These are phyloP conservation scores for Blastobotrys terrestris DNA, from an alignment of 805 yeast species.

Conservation along the genomic window DNA sequence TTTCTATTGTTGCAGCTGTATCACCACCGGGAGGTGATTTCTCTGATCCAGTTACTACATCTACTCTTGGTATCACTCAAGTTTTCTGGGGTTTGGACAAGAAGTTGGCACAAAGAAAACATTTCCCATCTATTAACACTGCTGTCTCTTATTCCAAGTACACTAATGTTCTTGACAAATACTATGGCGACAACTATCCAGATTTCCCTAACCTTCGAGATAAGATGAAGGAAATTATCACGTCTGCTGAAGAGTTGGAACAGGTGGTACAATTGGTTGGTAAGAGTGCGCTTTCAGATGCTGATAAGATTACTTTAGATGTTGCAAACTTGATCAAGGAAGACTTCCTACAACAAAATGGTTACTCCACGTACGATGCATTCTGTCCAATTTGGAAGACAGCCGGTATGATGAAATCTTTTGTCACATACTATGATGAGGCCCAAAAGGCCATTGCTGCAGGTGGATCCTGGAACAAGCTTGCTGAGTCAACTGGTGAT, in stretches of 20 bases:
- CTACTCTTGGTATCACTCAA: constrained; percentile 99
- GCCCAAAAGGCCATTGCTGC: constrained; percentile 94
- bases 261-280: constrained; percentile 99
- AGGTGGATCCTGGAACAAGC: constrained; percentile 92
- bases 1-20: constrained; percentile 99
- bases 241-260: constrained; percentile 97
- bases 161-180: constrained; percentile 78
- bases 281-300: constrained; percentile 93
- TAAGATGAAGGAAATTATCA: constrained; percentile 86
- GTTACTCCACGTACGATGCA: constrained; percentile 96
- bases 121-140: constrained; percentile 98
- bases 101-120: constrained; percentile 98
- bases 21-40: constrained; percentile 99
- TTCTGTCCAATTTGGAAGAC: constrained; percentile 99
- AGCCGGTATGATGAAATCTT: constrained; percentile 94
- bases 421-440: constrained; percentile 86
- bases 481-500: constrained; percentile 82
- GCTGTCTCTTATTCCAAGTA: constrained; percentile 95
- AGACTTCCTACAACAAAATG: constrained; percentile 98
- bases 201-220: constrained; percentile 89
- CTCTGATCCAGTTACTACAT: constrained; percentile 98
- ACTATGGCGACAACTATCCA: constrained; percentile 79
- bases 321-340: constrained; percentile 89
- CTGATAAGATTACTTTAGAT: constrained; percentile 94
- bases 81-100: constrained; percentile 99